Percentiles rank a stretch among this genome's conserved stretches.
These are phyloP conservation scores for Penicillium sclerotigenum DNA, from an alignment of 2,329 filamentous ascomycete genomes.

Conservation along the genomic window DNA sequence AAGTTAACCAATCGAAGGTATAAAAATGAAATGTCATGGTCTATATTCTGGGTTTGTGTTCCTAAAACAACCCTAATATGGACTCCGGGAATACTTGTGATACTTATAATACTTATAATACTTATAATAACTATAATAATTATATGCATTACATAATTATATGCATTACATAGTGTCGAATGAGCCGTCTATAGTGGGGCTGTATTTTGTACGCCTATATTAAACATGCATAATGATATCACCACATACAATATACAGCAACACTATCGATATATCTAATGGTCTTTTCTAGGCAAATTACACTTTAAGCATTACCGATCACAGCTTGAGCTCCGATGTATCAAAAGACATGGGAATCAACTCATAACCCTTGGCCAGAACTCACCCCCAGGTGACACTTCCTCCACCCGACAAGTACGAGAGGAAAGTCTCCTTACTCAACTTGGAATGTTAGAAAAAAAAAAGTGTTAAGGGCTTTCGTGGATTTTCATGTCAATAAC, in stretches of 20 bases:
- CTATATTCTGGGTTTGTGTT: neutral
- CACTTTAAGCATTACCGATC: neutral
- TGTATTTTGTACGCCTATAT: neutral
- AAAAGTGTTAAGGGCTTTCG: neutral
- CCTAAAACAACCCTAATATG: neutral
- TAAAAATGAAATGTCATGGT: neutral
- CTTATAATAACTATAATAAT: too few relatives aligned
- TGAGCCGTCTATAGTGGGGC: neutral
- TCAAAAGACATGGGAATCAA: neutral
- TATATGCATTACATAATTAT: too few relatives aligned
- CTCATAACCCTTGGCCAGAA: neutral
- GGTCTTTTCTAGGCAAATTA: neutral
- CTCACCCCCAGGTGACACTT: neutral
- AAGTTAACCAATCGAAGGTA: neutral
- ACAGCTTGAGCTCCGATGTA: neutral
- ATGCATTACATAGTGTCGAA: neutral
- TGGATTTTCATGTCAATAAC: too few relatives aligned
- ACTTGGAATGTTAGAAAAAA: neutral
- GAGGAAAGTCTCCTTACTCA: neutral
- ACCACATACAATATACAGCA: neutral
- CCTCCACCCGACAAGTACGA: neutral
- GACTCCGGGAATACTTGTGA: neutral
- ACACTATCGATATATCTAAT: neutral
- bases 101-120: too few relatives aligned
- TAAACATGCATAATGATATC: neutral